A percentile compares a stretch with the other conserved stretches of the same genome.
Evolutionary conservation across 106 monocot species (phyloP).

Genomic region (Cymbidium sinense): DNA sequence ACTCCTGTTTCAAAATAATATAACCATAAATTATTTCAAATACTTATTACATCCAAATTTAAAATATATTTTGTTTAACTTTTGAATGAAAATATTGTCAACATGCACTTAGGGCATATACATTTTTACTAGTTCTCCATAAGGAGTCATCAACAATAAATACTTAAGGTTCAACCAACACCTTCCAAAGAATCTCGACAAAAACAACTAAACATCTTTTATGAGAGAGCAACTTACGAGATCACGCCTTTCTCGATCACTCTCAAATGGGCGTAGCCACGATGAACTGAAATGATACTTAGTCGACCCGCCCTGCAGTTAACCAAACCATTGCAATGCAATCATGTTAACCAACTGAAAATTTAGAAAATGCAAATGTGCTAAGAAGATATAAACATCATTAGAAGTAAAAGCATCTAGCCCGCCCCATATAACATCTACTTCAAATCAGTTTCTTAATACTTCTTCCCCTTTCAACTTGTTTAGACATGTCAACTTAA

Average conservation of each 20-base stretch:
- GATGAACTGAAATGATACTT: constrained; percentile 84
- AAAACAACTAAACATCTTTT: neutral
- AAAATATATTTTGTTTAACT: neutral
- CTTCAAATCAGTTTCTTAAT: neutral
- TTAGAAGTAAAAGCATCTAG: neutral
- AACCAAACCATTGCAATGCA: constrained; percentile 18
- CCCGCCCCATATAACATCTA: neutral
- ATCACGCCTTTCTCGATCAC: constrained; percentile 96
- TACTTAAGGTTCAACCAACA: neutral
- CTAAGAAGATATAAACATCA: neutral
- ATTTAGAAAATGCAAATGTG: neutral
- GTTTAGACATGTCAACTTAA: neutral
- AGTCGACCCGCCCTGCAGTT: constrained; percentile 76
- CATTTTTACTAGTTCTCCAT: neutral
- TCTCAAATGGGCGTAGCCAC: constrained; percentile 85
- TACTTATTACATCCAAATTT: neutral
- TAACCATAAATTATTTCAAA: neutral
- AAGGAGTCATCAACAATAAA: neutral
- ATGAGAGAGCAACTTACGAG: constrained; percentile 52
- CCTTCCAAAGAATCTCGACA: neutral
- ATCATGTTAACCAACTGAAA: constrained; percentile 1
- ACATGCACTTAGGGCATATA: neutral
- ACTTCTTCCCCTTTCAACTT: neutral
- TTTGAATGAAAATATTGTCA: neutral
- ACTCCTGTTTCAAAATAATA: neutral